Base-by-base conservation (phyloP, 306 rosid species). In the Pyrus communis region DNA sequence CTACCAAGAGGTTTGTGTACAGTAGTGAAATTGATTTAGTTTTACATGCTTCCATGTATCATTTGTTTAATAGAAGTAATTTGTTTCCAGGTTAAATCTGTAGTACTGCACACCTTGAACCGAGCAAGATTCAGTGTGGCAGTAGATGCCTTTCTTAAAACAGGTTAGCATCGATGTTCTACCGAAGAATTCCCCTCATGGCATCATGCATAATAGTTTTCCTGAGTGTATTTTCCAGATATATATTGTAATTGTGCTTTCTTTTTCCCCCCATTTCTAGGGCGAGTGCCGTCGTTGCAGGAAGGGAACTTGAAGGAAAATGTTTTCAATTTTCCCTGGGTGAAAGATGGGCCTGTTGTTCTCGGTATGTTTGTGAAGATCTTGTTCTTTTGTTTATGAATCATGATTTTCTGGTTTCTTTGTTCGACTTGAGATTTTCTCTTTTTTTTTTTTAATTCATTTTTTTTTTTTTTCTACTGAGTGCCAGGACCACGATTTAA, bases 41-140 rank as follows among this genome's bases (percentile, higher is more conserved):
- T 43, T 23, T 17, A 65, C 63, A 71, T 75, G 68, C 45, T 59
- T 54, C 35, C 67, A 49, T 14, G 43, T 67, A 19, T 35, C 55
- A 57, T 67, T 81, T 55, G 45, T 82, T 72, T 78, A 60, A 62
- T 30, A 21, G 60, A 70, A 63, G 31, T 75, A 71, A 23, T 81
- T 74, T 70, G 74, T 84, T 74, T 82, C 19, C 86, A 95, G 99
- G 98, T 95, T 69, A 95, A 85, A 81, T 90, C 97, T 67, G 99
- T 95, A 21, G 99, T 95, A 80, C 80, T 95, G 91, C 97, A 91
- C 74, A 95, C 99, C n/a, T 84, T 95, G 82, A 95, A 95, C 85
- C 80, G 84, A 17, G 97, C 93, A 63, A 92, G 99, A 87, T 95
- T 95, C 87, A 77, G 85, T 62, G 93, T 91, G 83, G 97, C 98